Evolutionary conservation across 2,329 filamentous ascomycete species (phyloP), one percentile per base, ranked within the genome.

Genomic region (Polychaeton citri): DNA sequence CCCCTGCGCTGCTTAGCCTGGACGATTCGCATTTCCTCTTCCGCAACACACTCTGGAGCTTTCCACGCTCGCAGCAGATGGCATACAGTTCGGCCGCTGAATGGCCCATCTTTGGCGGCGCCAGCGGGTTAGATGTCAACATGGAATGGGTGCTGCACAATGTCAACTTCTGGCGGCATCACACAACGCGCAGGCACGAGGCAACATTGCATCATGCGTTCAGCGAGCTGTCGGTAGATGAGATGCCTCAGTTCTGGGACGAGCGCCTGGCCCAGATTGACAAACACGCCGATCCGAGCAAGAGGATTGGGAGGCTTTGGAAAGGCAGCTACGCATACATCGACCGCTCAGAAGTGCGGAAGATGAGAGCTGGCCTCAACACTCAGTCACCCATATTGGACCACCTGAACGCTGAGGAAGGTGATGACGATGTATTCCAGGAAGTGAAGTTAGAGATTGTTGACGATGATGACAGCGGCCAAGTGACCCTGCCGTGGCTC

Each of bases 101-200:
- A 0, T 52, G 53, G 3, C 62, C 62, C 0, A 50, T 72, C 5
- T 71, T 66, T 43, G 30, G 36, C 7, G 64, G 63, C 12, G 40
- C 41, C 20, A 49, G 53, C 17, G 53, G 56, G 20, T 37, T 49
- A 3, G 41, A 57, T 1, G 44, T 72, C 34, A 65, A 71, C 41
- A 52, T 66, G 35, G 48, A 58, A 2, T 69, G 62, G 61, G 35
- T 65, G 2, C 47, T 70, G 4, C 62, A 71, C 41, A 54, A 62
- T 26, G 47, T 67, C 30, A 69, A 70, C 41, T 72, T 72, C 57
- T 73, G 71, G 55, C 63, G 63, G 32, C 61, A 63, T 33, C 66
- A 73, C 41, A 60, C 72, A 48, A 59, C 59, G 28, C 46, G 46
- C 6, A 32, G 51, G 6, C 53, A 53, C 3, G 57, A 62, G n/a